Percentiles rank a stretch among this genome's conserved stretches.
phyloP scores from a whole-genome alignment of 345 rosid species.

The Chamaenerion angustifolium region DNA sequence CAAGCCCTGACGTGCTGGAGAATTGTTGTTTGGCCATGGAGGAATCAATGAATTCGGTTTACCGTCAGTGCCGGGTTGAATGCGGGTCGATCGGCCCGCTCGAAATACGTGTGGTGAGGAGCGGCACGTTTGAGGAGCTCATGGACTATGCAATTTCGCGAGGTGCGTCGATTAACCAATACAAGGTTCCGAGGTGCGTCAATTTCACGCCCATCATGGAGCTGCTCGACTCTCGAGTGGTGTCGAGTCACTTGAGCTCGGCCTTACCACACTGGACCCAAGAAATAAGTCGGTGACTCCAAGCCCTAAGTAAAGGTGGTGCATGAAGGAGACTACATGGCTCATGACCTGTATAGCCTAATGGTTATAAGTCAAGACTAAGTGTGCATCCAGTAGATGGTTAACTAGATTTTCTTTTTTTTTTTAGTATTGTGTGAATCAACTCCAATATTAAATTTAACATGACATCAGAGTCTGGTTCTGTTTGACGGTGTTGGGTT shows the following conservation, averaged over 20 bases:
- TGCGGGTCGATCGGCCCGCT: slow-evolving; percentile 72
- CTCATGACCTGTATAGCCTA: neutral
- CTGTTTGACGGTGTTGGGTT: no score
- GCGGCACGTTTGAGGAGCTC: slow-evolving; percentile 85
- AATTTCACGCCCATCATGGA: slow-evolving; percentile 81
- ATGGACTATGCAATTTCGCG: slow-evolving; percentile 98
- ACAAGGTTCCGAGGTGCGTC: slow-evolving; percentile 92
- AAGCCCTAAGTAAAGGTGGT: slow-evolving; percentile 1
- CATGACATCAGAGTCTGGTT: no score
- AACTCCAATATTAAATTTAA: no score
- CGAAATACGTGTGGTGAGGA: slow-evolving; percentile 66
- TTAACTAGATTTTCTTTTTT: slow-evolving; percentile 9
- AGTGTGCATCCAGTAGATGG: slow-evolving; percentile 3
- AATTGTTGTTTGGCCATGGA: slow-evolving; percentile 81
- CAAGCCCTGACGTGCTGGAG: slow-evolving; percentile 27
- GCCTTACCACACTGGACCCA: slow-evolving; percentile 70
- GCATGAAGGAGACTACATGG: neutral
- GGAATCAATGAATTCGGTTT: slow-evolving; percentile 78
- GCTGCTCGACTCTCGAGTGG: slow-evolving; percentile 65
- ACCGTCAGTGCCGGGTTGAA: slow-evolving; percentile 73
- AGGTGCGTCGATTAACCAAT: no score
- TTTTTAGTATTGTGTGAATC: slow-evolving; percentile 2
- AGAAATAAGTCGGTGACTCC: slow-evolving; percentile 34
- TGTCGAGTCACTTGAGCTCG: slow-evolving; percentile 60
- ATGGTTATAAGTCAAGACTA: neutral